phyloP scores from a whole-genome alignment of 805 yeast genomes.

The Zygosaccharomyces kombuchaensis region DNA sequence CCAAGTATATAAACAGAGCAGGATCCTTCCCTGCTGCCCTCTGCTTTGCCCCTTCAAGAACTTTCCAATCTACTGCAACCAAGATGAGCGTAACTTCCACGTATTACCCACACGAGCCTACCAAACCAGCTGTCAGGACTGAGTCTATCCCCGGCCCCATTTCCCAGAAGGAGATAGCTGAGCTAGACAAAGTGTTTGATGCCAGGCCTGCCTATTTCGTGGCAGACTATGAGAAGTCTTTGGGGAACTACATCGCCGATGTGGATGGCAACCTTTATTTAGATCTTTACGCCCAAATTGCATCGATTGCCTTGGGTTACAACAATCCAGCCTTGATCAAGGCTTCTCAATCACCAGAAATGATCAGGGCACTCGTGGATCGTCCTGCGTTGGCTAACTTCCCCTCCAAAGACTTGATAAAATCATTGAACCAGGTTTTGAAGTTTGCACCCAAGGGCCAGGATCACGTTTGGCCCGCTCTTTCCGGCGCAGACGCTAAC shows the following conservation, averaged over 20 bases:
- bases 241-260: constrained; percentile 62
- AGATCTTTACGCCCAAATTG: constrained; percentile 69
- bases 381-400: constrained; percentile 67
- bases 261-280: constrained; percentile 58
- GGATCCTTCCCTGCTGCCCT: background rate
- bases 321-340: constrained; percentile 60
- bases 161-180: constrained; percentile 46
- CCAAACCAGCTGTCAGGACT: constrained; percentile 58
- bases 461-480: constrained; percentile 57
- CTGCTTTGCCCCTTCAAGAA: background rate
- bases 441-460: constrained; percentile 65
- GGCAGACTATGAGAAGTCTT: constrained; percentile 59
- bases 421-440: constrained; percentile 45
- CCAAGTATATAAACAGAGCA: background rate
- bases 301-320: constrained; percentile 68
- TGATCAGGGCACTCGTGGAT: constrained; percentile 61
- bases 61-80: background rate
- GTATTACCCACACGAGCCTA: constrained; percentile 80
- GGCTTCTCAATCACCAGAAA: constrained; percentile 55
- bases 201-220: constrained; percentile 59
- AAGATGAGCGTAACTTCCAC: constrained; percentile 43
- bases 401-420: constrained; percentile 53
- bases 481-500: constrained; percentile 66
- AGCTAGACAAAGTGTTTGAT: constrained; percentile 56
- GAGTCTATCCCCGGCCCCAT: constrained; percentile 72